phyloP scores from a whole-genome alignment of 2,329 filamentous ascomycete species.

The Fragosphaeria purpurea region DNA sequence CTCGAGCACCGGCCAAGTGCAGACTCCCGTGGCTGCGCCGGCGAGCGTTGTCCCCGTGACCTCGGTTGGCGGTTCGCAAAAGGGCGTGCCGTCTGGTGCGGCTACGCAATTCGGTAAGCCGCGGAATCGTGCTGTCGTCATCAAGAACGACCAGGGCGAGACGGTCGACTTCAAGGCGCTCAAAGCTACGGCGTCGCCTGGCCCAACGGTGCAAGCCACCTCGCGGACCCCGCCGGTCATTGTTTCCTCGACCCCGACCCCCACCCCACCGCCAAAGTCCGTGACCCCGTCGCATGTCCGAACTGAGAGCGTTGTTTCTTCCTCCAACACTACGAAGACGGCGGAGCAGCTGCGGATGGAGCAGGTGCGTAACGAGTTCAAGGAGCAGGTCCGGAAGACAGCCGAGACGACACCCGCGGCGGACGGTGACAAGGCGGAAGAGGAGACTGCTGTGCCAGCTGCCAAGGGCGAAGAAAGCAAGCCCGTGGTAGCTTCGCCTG shows the following conservation, averaged over 20 bases:
- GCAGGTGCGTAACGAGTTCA: slow-evolving; percentile 75
- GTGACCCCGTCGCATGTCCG: slow-evolving; percentile 59
- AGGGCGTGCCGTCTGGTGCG: slow-evolving; percentile 25
- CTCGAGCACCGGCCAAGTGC: slow-evolving; percentile 55
- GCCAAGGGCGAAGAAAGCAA: slow-evolving; percentile 1
- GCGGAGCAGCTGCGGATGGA: slow-evolving; percentile 34
- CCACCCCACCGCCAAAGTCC: slow-evolving; percentile 71
- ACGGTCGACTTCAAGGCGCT: slow-evolving; percentile 58
- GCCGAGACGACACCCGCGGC: slow-evolving; percentile 13
- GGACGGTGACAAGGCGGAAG: slow-evolving; percentile 14
- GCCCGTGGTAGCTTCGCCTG: not conserved
- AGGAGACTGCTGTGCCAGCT: slow-evolving; percentile 16
- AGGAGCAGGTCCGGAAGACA: slow-evolving; percentile 59
- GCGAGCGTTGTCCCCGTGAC: slow-evolving; percentile 50
- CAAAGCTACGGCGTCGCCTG: slow-evolving; percentile 48
- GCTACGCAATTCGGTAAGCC: slow-evolving; percentile 39
- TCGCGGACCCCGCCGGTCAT: slow-evolving; percentile 60
- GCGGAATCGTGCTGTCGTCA: slow-evolving; percentile 65
- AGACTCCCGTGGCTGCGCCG: slow-evolving; percentile 50
- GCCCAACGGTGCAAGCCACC: slow-evolving; percentile 36
- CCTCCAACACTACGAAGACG: slow-evolving; percentile 46
- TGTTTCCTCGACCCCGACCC: slow-evolving; percentile 62
- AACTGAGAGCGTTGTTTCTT: slow-evolving; percentile 56
- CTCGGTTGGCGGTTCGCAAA: slow-evolving; percentile 1
- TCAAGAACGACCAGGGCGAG: slow-evolving; percentile 76